Evolutionary conservation across 352 stramenopile species (phyloP), one percentile per base, ranked within the genome.

Genomic region (Phytophthora pisi): DNA sequence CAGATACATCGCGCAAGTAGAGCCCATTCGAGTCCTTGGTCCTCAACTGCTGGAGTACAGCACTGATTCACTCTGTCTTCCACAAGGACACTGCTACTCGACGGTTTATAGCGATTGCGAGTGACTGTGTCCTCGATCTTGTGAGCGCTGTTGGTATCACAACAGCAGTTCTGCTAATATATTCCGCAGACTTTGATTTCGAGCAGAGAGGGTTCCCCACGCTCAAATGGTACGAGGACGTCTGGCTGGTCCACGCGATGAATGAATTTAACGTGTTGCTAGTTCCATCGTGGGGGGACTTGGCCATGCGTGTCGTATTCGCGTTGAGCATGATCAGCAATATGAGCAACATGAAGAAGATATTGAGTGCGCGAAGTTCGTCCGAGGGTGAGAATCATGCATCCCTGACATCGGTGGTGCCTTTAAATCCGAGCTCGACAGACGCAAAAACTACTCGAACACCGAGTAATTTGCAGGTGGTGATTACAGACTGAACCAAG

Each of bases 181-280:
- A 80, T 31, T 50, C n/a, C 0, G 1, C 50, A 0, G 57, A 75
- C 4, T 71, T 66, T 13, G 55, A 73, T 3, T 45, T 54, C 5
- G 20, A 58, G 6, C 9, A 30, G 1, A 45, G 28, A 2, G 43
- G 60, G 13, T 63, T 65, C 20, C 43, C 51, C 3, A 36, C 38
- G 0, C 8, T 36, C 30, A 63, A 69, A 13, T 76, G 68, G 68
- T 77, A 70, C 13, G 36, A 74, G 18, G 69, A 77, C 6, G 28
- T 51, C 1, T 77, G 64, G 63, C 7, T 68, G 0, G 36, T 70
- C 3, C 53, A 76, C 30, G 46, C 43, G 1, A 68, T 70, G 5
- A 74, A 61, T 36, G 72, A 79, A 36, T 74, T 71, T 28, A 52
- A 77, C 3, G 38, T 85, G 8, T 34, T 82, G 4, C 23, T 87